Percentiles rank a stretch among this genome's conserved stretches.
Evolutionary conservation across 2,329 filamentous ascomycete genomes (phyloP).

Genomic region (Stromatinia cepivora): DNA sequence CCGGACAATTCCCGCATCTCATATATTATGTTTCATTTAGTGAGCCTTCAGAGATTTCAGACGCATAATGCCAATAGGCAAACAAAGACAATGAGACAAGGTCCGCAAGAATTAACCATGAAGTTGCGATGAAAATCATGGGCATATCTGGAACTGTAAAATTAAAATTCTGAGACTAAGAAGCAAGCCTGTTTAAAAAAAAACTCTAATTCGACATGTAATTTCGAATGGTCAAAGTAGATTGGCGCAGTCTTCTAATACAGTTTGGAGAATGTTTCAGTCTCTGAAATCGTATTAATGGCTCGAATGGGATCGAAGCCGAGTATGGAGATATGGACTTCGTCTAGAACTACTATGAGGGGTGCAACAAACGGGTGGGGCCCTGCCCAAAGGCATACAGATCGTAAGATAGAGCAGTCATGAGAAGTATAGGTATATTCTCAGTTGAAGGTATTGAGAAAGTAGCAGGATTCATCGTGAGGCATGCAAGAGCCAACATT

Average conservation of each 20-base stretch:
- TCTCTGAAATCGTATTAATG: background rate
- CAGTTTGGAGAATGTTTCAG: background rate
- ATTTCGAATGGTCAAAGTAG: background rate
- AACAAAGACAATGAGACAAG: background rate
- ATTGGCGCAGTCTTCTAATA: background rate
- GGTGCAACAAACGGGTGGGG: constrained; percentile 7
- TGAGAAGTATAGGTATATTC: background rate
- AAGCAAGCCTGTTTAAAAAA: background rate
- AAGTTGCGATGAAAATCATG: background rate
- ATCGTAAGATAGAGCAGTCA: background rate
- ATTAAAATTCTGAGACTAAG: background rate
- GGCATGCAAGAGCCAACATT: too few species aligned
- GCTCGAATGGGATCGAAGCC: background rate
- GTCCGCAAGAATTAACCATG: background rate
- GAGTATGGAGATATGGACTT: background rate
- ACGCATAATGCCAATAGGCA: background rate
- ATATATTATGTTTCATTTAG: background rate
- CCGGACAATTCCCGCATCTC: background rate
- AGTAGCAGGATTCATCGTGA: too few species aligned
- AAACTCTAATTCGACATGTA: constrained; percentile 5
- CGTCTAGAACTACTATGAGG: constrained; percentile 13
- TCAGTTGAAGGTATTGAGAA: background rate
- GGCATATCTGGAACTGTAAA: background rate
- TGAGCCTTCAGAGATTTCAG: background rate
- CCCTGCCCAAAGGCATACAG: background rate